Conservation (phyloP, 2,329 filamentous ascomycete genomes). For the Aspergillus ruber region DNA sequence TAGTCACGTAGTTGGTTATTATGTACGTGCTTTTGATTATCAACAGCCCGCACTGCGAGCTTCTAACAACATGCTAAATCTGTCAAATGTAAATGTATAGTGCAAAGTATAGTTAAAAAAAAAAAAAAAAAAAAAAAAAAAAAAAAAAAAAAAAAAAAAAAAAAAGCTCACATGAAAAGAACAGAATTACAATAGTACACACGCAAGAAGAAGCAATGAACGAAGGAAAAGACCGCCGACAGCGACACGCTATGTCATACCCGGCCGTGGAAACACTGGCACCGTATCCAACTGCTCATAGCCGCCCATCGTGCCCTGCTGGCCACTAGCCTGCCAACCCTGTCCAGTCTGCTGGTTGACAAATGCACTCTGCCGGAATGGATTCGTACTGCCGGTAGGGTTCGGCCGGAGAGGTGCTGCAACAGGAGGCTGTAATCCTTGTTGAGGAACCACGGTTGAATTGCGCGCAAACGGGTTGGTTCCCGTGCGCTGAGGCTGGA, state of each 20-base stretch:
- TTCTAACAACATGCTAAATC: not conserved
- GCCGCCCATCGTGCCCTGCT: conserved; percentile 71
- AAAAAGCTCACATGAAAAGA: conserved; percentile 1
- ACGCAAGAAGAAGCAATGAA: not conserved
- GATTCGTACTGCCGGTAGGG: conserved; percentile 84
- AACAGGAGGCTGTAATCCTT: conserved; percentile 29
- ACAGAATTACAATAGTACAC: not conserved
- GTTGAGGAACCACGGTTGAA: conserved; percentile 36
- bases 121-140: not conserved
- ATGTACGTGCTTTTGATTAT: not conserved
- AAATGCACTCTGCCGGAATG: conserved; percentile 85
- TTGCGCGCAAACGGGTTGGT: conserved; percentile 66
- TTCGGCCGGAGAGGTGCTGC: conserved; percentile 59
- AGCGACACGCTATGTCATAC: conserved; percentile 30
- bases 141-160: not conserved
- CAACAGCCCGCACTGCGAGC: not conserved
- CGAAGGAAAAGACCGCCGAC: not conserved
- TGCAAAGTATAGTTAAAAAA: not conserved
- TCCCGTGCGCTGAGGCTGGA: conserved; percentile 53
- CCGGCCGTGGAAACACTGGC: conserved; percentile 78
- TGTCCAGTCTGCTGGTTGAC: conserved; percentile 82
- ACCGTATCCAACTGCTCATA: conserved; percentile 69
- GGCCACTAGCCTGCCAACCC: conserved; percentile 72
- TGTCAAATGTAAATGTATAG: not conserved
- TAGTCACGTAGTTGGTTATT: too few relatives aligned